phyloP scores from a whole-genome alignment of 2,329 filamentous ascomycete species.

The Aspergillus awamori region DNA sequence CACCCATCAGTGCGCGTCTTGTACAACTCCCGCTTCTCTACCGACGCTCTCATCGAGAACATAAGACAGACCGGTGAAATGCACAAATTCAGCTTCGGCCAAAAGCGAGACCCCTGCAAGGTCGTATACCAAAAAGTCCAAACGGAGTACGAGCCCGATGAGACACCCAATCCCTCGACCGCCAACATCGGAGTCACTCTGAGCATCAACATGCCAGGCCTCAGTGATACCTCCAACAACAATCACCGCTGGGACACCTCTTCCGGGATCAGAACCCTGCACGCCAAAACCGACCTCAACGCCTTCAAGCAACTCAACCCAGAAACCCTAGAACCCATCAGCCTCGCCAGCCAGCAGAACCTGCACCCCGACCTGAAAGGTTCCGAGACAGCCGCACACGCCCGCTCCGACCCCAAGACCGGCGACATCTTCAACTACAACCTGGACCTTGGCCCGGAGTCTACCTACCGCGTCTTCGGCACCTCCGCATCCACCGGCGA shows the following conservation, averaged over 20 bases:
- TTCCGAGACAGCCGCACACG: slow-evolving; percentile 69
- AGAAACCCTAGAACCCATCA: slow-evolving; percentile 71
- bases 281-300: slow-evolving; percentile 62
- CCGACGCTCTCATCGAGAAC: slow-evolving; percentile 63
- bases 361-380: slow-evolving; percentile 72
- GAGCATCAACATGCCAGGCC: slow-evolving; percentile 64
- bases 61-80: slow-evolving; percentile 64
- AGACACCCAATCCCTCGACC: slow-evolving; percentile 65
- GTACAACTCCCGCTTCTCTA: slow-evolving; percentile 72
- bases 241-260: slow-evolving; percentile 31
- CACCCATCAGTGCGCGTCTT: slow-evolving; percentile 52
- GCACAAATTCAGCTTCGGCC: slow-evolving; percentile 66
- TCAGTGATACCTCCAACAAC: slow-evolving; percentile 30
- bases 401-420: slow-evolving; percentile 69
- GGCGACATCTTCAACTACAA: slow-evolving; percentile 85
- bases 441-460: slow-evolving; percentile 60
- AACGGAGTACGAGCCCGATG: slow-evolving; percentile 24
- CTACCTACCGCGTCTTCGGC: slow-evolving; percentile 71
- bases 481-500: slow-evolving; percentile 64
- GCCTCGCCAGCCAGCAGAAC: slow-evolving; percentile 59
- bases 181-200: slow-evolving; percentile 69
- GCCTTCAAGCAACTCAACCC: slow-evolving; percentile 66
- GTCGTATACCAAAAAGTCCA: slow-evolving; percentile 69
- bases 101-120: slow-evolving; percentile 73
- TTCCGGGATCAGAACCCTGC: slow-evolving; percentile 53